Evolutionary conservation across 257 asterid genomes (phyloP).

Genomic region (Vinca minor): DNA sequence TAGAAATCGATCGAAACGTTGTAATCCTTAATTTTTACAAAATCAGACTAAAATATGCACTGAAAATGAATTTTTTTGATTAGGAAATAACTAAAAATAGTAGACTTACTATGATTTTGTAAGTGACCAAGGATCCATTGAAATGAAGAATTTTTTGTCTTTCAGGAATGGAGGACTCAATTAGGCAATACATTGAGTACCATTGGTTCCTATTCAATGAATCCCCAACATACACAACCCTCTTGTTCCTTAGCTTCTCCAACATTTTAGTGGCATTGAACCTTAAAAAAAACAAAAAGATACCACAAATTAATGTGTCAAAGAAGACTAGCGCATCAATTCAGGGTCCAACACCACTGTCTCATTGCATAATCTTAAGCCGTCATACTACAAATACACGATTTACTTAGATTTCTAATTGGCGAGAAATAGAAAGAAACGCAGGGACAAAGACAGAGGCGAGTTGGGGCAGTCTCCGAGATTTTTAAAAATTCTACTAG

Average conservation of each 20-base stretch:
- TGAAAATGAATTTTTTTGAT: too few relatives aligned
- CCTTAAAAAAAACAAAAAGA: conserved; percentile 24
- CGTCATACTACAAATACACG: not conserved
- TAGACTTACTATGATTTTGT: conserved; percentile 37
- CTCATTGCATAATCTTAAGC: not conserved
- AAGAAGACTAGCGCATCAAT: too few relatives aligned
- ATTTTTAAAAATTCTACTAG: too few relatives aligned
- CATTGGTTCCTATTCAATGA: conserved; percentile 56
- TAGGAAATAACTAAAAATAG: not conserved
- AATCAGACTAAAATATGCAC: too few relatives aligned
- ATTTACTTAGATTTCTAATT: not conserved
- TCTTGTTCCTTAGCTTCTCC: conserved; percentile 54
- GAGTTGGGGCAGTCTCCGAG: too few relatives aligned
- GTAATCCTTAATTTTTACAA: conserved; percentile 59
- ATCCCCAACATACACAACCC: conserved; percentile 56
- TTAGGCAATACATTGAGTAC: conserved; percentile 54
- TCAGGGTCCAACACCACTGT: too few relatives aligned
- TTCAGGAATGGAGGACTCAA: conserved; percentile 34
- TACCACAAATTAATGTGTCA: not conserved
- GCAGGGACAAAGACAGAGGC: too few relatives aligned
- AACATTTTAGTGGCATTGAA: conserved; percentile 43
- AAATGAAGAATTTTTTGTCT: conserved; percentile 18
- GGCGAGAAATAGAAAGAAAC: not conserved
- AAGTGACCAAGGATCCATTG: conserved; percentile 30
- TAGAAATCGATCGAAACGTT: conserved; percentile 54